A percentile compares a stretch with the other conserved stretches of the same genome.
Conservation (phyloP, 2,329 filamentous ascomycete genomes). For the Xylariaceae sp. region DNA sequence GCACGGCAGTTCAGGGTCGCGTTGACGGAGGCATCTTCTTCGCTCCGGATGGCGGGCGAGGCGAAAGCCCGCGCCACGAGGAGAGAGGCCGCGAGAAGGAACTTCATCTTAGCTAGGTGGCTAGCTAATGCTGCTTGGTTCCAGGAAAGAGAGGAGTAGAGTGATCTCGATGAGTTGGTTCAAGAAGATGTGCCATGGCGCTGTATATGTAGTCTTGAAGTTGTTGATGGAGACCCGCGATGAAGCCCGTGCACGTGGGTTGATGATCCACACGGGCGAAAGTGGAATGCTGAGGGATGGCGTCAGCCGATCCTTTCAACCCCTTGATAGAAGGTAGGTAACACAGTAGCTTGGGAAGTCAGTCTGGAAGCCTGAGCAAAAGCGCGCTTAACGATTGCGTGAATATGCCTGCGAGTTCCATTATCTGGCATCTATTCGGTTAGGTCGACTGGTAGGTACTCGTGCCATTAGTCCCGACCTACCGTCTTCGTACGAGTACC, state of each 20-base stretch:
- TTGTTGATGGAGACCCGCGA: not conserved
- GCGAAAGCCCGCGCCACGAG: constrained; percentile 13
- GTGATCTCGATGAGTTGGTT: not conserved
- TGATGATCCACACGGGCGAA: not conserved
- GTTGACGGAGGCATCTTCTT: constrained; percentile 11
- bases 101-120: constrained; percentile 10
- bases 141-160: not conserved
- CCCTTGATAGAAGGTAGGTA: not conserved
- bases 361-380: not conserved
- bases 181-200: not conserved
- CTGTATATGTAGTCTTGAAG: not conserved
- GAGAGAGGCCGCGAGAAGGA: constrained; percentile 7
- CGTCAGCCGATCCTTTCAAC: not conserved
- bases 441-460: too few relatives aligned
- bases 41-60: constrained; percentile 13
- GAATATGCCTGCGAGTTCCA: not conserved
- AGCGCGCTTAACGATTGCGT: not conserved
- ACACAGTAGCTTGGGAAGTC: not conserved
- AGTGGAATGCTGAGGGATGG: not conserved
- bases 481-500: too few relatives aligned
- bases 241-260: not conserved
- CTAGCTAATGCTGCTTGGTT: not conserved
- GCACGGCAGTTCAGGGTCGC: not conserved
- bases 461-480: too few relatives aligned
- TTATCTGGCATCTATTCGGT: too few relatives aligned